These are phyloP conservation scores for Anaeromyces robustus DNA, from an alignment of 192 early-diverging fungal genomes.

Conservation along the genomic window DNA sequence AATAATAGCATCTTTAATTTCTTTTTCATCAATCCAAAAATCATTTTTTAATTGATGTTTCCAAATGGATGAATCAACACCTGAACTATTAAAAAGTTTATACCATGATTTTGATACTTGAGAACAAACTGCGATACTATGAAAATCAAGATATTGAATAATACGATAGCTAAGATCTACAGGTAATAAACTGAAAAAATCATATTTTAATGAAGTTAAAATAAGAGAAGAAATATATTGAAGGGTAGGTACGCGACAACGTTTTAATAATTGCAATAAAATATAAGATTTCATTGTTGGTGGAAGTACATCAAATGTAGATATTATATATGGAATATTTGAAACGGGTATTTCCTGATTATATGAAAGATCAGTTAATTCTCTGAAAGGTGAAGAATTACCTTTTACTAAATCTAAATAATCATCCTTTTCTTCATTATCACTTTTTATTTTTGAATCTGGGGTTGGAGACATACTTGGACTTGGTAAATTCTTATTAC, in stretches of 20 bases:
- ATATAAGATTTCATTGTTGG: conserved; percentile 65
- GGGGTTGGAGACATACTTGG: conserved; percentile 23
- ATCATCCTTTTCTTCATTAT: background rate
- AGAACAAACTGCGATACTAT: background rate
- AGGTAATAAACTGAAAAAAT: conserved; percentile 68
- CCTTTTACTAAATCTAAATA: background rate
- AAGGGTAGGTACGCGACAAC: conserved; percentile 62
- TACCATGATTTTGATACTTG: background rate
- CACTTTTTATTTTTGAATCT: background rate
- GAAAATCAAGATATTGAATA: conserved; percentile 12
- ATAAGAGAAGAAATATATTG: conserved; percentile 87
- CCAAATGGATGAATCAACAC: conserved; percentile 15
- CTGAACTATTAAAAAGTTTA: background rate
- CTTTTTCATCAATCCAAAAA: background rate
- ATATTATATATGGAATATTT: conserved; percentile 35
- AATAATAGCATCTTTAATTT: background rate
- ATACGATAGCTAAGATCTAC: conserved; percentile 28
- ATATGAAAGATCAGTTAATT: background rate
- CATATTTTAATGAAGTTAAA: conserved; percentile 74
- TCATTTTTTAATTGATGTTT: conserved; percentile 9
- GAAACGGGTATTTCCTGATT: conserved; percentile 3
- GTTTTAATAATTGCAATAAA: conserved; percentile 72
- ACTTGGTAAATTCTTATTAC: conserved; percentile 18
- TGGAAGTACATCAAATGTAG: conserved; percentile 67
- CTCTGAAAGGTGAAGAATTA: background rate